Evolutionary conservation across 306 rosid genomes (phyloP).

Genomic region (Pterocarpus macrocarpus): DNA sequence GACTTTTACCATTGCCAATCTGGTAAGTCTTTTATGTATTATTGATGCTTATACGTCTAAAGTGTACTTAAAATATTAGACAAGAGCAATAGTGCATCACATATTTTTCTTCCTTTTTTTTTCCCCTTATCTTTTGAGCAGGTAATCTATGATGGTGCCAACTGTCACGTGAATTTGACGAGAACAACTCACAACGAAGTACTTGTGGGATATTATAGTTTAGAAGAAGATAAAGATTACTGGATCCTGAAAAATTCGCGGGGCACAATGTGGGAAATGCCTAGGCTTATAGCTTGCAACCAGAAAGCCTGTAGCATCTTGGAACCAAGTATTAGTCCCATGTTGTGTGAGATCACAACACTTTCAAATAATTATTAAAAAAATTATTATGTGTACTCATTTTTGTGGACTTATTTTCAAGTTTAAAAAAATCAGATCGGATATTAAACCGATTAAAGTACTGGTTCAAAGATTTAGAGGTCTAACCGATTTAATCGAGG

Average conservation of each 20-base stretch:
- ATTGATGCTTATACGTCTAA: not conserved
- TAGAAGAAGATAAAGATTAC: conserved; percentile 39
- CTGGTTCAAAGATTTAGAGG: no score
- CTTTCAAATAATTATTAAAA: no score
- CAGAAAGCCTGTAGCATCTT: no score
- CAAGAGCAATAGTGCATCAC: not conserved
- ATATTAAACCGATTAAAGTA: no score
- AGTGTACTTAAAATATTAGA: no score
- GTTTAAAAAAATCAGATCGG: no score
- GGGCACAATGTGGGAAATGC: conserved; percentile 58
- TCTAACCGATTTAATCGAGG: no score
- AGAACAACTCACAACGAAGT: conserved; percentile 25
- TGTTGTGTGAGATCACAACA: no score
- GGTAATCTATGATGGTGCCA: conserved; percentile 61
- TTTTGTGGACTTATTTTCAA: no score
- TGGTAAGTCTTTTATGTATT: not conserved
- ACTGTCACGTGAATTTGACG: not conserved
- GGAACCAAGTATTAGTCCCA: no score
- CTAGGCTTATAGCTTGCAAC: conserved; percentile 46
- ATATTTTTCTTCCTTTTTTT: not conserved
- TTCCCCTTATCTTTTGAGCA: not conserved
- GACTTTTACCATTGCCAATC: conserved; percentile 54
- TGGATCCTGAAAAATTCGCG: conserved; percentile 62
- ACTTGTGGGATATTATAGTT: conserved; percentile 56
- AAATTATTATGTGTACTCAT: no score